A percentile compares a stretch with the other conserved stretches of the same genome.
Evolutionary conservation across 352 stramenopile genomes (phyloP).

Genomic region (Ophiocytium majus): DNA sequence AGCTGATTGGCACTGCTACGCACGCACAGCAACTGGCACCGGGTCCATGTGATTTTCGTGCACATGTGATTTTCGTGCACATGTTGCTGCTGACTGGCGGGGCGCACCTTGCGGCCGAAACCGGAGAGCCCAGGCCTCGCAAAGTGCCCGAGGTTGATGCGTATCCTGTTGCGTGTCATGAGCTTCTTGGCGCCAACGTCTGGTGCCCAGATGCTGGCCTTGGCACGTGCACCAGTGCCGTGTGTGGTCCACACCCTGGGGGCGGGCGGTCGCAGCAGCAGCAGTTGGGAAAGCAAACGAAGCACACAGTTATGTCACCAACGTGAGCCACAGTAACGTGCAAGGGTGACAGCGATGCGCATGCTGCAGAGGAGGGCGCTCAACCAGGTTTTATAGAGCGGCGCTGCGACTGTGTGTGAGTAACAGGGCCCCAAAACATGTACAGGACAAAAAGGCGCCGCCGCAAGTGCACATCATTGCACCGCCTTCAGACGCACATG

Average conservation of each 20-base stretch:
- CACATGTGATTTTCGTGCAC: not conserved
- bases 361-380: no score
- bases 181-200: conserved; percentile 39
- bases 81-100: not conserved
- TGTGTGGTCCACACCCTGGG: conserved; percentile 54
- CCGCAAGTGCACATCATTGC: no score
- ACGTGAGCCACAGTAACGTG: no score
- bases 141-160: conserved; percentile 38
- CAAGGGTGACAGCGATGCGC: no score
- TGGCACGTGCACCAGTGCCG: conserved; percentile 36
- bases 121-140: conserved; percentile 39
- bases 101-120: conserved; percentile 29
- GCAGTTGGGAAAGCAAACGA: no score
- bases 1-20: not conserved
- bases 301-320: no score
- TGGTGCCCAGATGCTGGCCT: conserved; percentile 55
- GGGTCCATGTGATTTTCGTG: not conserved
- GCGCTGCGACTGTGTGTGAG: no score
- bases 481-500: no score
- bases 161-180: conserved; percentile 42
- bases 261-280: no score
- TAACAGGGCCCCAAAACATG: no score
- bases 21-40: not conserved
- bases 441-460: no score
- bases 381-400: no score